Base-by-base conservation (phyloP, 2,329 filamentous ascomycete species). In the Neofusicoccum ribis region DNA sequence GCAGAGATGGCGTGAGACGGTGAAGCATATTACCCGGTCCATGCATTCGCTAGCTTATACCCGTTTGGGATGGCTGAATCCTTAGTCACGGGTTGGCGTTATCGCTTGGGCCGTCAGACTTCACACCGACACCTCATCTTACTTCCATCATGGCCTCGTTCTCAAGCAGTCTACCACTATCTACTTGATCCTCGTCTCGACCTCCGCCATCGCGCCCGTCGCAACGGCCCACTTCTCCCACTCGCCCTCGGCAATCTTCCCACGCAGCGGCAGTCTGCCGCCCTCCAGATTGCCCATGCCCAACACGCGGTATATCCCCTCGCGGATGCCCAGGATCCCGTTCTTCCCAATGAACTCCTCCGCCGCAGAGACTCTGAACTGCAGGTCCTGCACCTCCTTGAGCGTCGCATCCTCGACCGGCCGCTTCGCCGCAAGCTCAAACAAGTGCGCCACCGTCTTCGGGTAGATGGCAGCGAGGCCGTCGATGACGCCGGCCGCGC, bases 391-490 rank as follows among this genome's bases (percentile, higher is more conserved):
- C 60, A 83, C 78, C 73, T 85, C 81, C n/a, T 75, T 71, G 3
- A 82, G 70, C 4, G 75, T 74, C 44, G 75, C 54, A 5, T 36
- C 51, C 31, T 37, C 58, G 76, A 71, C 50, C 9, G 56, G 56
- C 9, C 31, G 43, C 56, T 60, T 60, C 15, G 56, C 15, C 9
- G 74, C 76, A 9, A 88, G 73, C n/a, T 81, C 75, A 71, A 83
- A 88, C 3, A 89, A 77, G 34, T 79, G 74, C n/a, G 86, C 83
- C 0, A 88, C 78, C 0, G 83, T 80, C 69, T 84, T 83, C 11
- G 86, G 86, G 74, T 87, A 88, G 77, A 87, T 83, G 20, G 83
- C 85, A 0, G 86, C 85, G 17, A 88, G 78, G 20, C 85, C 87
- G 67, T 89, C 87, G 65, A 89, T 88, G 23, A 85, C 85, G 15